Percentiles rank a stretch among this genome's conserved stretches.
These are phyloP conservation scores for Sordariomycetes sp. DNA, from an alignment of 2,329 filamentous ascomycete species.

Conservation along the genomic window DNA sequence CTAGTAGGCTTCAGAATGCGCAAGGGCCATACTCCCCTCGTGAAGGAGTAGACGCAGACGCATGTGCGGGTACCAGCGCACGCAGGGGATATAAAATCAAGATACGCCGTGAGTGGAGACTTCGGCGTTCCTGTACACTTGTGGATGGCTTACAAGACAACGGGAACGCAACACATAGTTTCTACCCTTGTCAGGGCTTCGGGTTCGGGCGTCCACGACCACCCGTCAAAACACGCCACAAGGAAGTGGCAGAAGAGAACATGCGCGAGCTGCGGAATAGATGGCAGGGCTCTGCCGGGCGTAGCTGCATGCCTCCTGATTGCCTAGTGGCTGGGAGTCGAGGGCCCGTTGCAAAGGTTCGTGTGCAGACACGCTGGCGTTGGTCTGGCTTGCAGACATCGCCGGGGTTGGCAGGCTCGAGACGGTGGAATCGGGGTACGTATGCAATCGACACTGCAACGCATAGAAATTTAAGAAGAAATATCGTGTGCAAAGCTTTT, in stretches of 20 bases:
- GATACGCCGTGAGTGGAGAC: neutral
- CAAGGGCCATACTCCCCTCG: neutral
- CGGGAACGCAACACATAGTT: neutral
- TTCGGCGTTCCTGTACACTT: neutral
- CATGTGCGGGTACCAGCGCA: neutral
- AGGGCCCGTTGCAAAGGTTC: neutral
- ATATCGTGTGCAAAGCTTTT: neutral
- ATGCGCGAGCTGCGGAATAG: neutral
- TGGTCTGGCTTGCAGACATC: neutral
- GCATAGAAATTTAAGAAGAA: neutral
- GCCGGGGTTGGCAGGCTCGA: neutral
- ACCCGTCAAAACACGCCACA: neutral
- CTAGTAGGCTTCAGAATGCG: neutral
- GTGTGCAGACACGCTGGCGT: neutral
- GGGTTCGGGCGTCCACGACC: neutral
- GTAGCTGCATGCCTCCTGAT: neutral
- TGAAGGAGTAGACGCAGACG: neutral
- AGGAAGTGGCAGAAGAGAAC: neutral
- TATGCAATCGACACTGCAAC: neutral
- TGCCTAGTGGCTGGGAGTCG: neutral
- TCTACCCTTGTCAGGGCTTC: neutral
- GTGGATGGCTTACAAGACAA: constrained; percentile 2
- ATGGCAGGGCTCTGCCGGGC: neutral
- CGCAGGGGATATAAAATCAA: neutral
- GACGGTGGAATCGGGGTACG: neutral